Percentiles rank a stretch among this genome's conserved stretches.
These are phyloP conservation scores for Voacanga thouarsii DNA, from an alignment of 257 asterid species.

Conservation along the genomic window DNA sequence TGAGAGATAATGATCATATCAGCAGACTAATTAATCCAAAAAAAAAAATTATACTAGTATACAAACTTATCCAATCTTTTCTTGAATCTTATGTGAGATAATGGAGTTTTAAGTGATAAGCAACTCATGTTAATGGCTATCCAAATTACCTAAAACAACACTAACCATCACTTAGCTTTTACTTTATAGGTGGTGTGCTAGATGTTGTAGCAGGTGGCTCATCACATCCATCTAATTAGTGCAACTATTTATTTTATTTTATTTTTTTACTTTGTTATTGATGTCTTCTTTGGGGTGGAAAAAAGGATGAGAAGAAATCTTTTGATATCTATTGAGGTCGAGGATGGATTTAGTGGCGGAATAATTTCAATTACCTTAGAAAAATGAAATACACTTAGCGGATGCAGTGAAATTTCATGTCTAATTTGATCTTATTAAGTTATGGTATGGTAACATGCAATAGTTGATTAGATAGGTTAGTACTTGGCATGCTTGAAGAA, in stretches of 20 bases:
- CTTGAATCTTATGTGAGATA: conserved; percentile 15
- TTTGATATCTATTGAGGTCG: background rate
- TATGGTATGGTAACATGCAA: background rate
- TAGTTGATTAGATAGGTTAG: background rate
- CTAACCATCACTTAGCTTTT: conserved; percentile 16
- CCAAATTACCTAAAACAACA: conserved; percentile 23
- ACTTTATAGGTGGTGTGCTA: conserved; percentile 22
- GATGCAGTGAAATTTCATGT: background rate
- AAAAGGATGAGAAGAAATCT: background rate
- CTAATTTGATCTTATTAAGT: background rate
- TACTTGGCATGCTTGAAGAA: background rate
- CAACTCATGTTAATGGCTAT: background rate
- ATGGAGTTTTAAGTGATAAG: conserved; percentile 20
- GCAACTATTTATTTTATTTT: background rate
- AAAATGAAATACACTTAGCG: background rate
- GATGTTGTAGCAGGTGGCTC: conserved; percentile 19
- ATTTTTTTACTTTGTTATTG: background rate
- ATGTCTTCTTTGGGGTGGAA: background rate
- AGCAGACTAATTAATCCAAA: background rate
- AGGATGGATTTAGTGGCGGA: background rate
- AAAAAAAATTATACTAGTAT: conserved; percentile 1
- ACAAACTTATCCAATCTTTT: conserved; percentile 16
- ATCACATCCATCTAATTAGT: conserved; percentile 13
- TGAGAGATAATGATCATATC: background rate
- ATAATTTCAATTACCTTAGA: too few relatives aligned